Evolutionary conservation across 345 rosid genomes (phyloP).

Genomic region (Sonneratia alba): DNA sequence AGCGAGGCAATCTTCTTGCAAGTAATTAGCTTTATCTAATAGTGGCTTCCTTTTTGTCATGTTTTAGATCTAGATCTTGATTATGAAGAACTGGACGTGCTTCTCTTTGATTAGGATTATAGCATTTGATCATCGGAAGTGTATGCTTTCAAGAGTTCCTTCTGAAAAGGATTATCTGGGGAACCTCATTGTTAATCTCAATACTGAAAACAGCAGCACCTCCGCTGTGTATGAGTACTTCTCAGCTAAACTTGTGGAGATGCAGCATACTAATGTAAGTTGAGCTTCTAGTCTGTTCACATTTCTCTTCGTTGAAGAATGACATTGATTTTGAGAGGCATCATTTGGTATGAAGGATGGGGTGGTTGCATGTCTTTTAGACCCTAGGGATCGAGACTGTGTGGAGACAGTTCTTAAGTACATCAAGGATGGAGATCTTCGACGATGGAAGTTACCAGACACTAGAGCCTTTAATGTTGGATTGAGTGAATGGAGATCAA

Average conservation of each 20-base stretch:
- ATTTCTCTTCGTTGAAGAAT: neutral
- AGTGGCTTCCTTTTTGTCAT: neutral
- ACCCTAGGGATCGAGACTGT: slow-evolving; percentile 27
- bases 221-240: slow-evolving; percentile 55
- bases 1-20: slow-evolving; percentile 31
- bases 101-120: slow-evolving; percentile 36
- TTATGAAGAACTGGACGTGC: neutral
- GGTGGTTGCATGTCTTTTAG: slow-evolving; percentile 34
- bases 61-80: neutral
- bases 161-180: slow-evolving; percentile 17
- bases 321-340: neutral
- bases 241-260: slow-evolving; percentile 34
- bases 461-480: slow-evolving; percentile 51
- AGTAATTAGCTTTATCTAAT: slow-evolving; percentile 29
- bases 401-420: slow-evolving; percentile 49
- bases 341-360: slow-evolving; percentile 12
- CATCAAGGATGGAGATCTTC: slow-evolving; percentile 75
- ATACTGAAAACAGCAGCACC: slow-evolving; percentile 63
- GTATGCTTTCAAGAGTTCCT: slow-evolving; percentile 22
- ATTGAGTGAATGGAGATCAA: slow-evolving; percentile 51
- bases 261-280: slow-evolving; percentile 34
- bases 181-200: slow-evolving; percentile 28
- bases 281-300: neutral
- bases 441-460: slow-evolving; percentile 54
- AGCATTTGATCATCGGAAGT: slow-evolving; percentile 75